Percentiles rank a stretch among this genome's conserved stretches.
phyloP scores from a whole-genome alignment of 176 grass and related monocot genomes.

The Phoenix dactylifera region DNA sequence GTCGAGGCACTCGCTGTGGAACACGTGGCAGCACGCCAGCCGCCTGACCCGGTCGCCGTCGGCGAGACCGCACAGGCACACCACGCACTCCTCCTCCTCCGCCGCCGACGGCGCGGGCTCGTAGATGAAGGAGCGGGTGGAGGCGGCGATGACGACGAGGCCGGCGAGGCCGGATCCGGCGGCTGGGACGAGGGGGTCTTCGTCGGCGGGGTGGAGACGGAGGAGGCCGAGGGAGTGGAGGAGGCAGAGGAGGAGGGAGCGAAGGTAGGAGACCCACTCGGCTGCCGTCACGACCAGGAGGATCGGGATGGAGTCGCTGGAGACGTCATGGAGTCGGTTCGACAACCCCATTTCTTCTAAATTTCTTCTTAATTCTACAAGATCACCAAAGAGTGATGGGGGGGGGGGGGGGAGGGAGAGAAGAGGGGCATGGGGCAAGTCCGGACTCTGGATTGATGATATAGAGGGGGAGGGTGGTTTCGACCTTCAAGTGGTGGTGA shows the following conservation, averaged over 20 bases:
- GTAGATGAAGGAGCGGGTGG: slow-evolving; percentile 3
- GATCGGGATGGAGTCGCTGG: slow-evolving; percentile 18
- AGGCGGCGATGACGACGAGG: slow-evolving; percentile 18
- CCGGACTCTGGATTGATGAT: no score
- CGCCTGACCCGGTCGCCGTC: slow-evolving; percentile 24
- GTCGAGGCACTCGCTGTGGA: slow-evolving; percentile 22
- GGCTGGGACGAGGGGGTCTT: background rate
- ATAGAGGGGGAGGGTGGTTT: no score
- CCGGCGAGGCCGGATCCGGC: slow-evolving; percentile 17
- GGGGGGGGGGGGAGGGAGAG: no score
- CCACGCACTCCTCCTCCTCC: background rate
- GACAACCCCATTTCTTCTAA: slow-evolving; percentile 11
- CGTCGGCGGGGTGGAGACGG: background rate
- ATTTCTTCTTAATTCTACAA: no score
- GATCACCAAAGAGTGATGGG: no score
- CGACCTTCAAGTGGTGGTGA: no score
- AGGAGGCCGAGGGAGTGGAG: slow-evolving; percentile 12
- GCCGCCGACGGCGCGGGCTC: background rate
- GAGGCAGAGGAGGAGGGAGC: slow-evolving; percentile 14
- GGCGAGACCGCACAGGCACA: slow-evolving; percentile 10
- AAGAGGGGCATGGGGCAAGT: no score
- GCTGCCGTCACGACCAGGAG: slow-evolving; percentile 14
- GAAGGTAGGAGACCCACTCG: slow-evolving; percentile 10
- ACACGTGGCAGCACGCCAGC: slow-evolving; percentile 18
- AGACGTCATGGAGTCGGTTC: slow-evolving; percentile 17